These are phyloP conservation scores for Didymella pomorum DNA, from an alignment of 2,329 filamentous ascomycete genomes.

Conservation along the genomic window DNA sequence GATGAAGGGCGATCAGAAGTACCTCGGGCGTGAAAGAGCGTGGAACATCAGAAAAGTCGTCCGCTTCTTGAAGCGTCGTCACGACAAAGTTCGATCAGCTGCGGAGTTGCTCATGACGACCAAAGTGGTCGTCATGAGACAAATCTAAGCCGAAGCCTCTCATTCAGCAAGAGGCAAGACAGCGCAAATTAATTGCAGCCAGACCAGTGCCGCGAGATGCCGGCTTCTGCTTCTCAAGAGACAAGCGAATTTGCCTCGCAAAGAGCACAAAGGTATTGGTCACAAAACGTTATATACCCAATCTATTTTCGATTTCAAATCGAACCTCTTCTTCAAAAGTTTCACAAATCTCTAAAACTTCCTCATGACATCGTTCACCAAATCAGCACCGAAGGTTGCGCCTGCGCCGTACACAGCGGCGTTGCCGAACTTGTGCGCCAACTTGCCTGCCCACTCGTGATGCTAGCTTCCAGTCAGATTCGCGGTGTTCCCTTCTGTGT, in stretches of 20 bases:
- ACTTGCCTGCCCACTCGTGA: slow-evolving; percentile 32
- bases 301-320: not conserved
- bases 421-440: slow-evolving; percentile 32
- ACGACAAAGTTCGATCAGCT: not conserved
- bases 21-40: not conserved
- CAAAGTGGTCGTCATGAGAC: not conserved
- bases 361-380: slow-evolving; percentile 34
- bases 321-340: not conserved
- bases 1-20: too few relatives aligned
- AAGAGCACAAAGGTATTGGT: not conserved
- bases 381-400: slow-evolving; percentile 31
- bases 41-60: not conserved
- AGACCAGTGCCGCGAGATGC: not conserved
- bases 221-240: not conserved
- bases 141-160: not conserved
- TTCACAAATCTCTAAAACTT: slow-evolving; percentile 21
- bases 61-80: not conserved
- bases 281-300: slow-evolving; percentile 12
- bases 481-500: too few relatives aligned
- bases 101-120: not conserved
- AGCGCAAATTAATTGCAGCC: not conserved
- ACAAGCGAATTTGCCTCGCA: not conserved
- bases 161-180: not conserved
- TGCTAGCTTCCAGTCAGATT: slow-evolving; percentile 18
- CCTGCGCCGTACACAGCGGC: slow-evolving; percentile 30